Evolutionary conservation across 1,139 yeast species (phyloP), one percentile per base, ranked within the genome.

Genomic region (Chernovozyma sophiae-reginae): DNA sequence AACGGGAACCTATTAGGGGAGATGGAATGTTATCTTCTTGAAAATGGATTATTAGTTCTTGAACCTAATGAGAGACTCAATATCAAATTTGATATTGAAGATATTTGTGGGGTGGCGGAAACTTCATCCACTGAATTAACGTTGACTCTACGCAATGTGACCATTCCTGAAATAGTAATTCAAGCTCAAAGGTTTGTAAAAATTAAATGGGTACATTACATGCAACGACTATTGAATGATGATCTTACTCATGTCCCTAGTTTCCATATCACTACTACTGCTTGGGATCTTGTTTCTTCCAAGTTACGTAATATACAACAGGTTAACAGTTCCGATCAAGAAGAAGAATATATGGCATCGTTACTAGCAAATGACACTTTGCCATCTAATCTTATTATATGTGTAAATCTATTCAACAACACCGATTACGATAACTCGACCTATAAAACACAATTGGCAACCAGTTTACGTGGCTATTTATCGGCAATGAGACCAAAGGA

Each of bases 261-360:
- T 20, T 60, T 59, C 31, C 79, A 75, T 48, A 55, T 77, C 42
- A 72, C 84, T 1, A 62, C 73, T 1, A 78, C 72, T 42, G 72
- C 71, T 1, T 75, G 83, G 81, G 51, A 51, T 11, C 43, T 68
- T 15, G 44, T 66, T 26, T 49, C 37, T 12, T 11, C 26, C 13
- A 34, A 34, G 6, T 13, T 29, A 11, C n/a, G 32, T 26, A 10
- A 37, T 10, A 36, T 7, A 8, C 29, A 6, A 8, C 15, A 16
- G 6, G 8, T 26, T 13, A 13, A 11, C 8, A 8, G 29, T 8
- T 7, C 11, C 6, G 6, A 7, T 6, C 52, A 68, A 41, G 54
- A 55, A 27, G 46, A 62, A 39, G 30, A 42, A 47, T 0, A 26
- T 40, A 1, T 31, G 10, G 58, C 70, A 6, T 48, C 70, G 33